A percentile compares a stretch with the other conserved stretches of the same genome.
These are phyloP conservation scores for Rhizopus microsporus DNA, from an alignment of 371 early-diverging fungal genomes.

Conservation along the genomic window DNA sequence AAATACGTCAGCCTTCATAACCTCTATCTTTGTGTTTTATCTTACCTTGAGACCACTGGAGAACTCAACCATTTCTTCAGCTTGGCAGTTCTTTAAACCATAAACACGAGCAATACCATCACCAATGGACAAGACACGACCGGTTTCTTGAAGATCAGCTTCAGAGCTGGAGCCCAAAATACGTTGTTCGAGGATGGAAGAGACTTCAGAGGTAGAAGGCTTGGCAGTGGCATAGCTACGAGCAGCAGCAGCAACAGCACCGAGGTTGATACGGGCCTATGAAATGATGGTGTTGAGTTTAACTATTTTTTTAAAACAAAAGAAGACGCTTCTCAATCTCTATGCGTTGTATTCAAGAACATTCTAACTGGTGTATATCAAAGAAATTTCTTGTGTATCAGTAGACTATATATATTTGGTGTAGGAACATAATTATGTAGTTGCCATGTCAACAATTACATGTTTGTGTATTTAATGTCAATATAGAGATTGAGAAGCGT, in stretches of 20 bases:
- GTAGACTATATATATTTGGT: too few species aligned
- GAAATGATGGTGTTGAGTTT: not conserved
- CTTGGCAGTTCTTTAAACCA: constrained; percentile 96
- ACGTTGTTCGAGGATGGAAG: constrained; percentile 91
- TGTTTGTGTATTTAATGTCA: too few species aligned
- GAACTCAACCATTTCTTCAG: constrained; percentile 99
- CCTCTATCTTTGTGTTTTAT: not conserved
- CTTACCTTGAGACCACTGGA: constrained; percentile 91
- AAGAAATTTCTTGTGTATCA: too few species aligned
- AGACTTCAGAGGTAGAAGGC: constrained; percentile 83
- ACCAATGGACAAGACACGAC: constrained; percentile 97
- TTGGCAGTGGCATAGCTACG: constrained; percentile 63
- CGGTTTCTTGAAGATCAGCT: constrained; percentile 94
- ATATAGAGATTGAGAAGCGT: too few species aligned
- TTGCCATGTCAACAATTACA: too few species aligned
- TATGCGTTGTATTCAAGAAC: too few species aligned
- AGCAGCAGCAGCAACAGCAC: constrained; percentile 47
- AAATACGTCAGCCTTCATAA: not conserved
- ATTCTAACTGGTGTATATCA: too few species aligned
- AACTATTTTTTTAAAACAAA: too few species aligned
- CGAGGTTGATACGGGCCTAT: constrained; percentile 49
- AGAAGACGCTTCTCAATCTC: too few species aligned
- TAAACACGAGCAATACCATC: constrained; percentile 99
- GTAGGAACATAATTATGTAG: too few species aligned
- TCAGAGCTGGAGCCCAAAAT: constrained; percentile 82